Base-by-base conservation (phyloP, 495 filamentous ascomycete genomes). In the Penicillium cataractarum region DNA sequence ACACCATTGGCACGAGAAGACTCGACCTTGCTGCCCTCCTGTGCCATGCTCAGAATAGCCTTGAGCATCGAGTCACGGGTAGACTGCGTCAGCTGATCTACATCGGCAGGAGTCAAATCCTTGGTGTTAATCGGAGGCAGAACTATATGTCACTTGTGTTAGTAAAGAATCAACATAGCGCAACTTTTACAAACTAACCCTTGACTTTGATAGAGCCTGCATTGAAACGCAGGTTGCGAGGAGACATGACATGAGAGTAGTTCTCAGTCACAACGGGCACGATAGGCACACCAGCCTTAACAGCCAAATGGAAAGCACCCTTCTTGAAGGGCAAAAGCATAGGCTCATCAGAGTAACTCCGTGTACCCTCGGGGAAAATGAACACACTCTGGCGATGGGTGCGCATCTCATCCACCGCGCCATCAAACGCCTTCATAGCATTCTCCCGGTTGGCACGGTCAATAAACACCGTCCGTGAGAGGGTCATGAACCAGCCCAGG, bases 401-500 rank as follows among this genome's bases (percentile, higher is more conserved):
- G 54, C 81, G 85, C 77, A 99, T 98, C 72, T 92, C 88, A 29
- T 84, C 74, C 29, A 91, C 90, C 17, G 95, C 95, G 42, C 88
- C 84, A 57, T 89, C 85, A 81, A 99, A 97, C 3, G 92, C 93
- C 61, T 88, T 84, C 60, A 92, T 83, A n/a, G 95, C 92, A 46
- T 88, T 89, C 61, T 86, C 80, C 35, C 86, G 86, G 70, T 97
- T 96, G 52, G 84, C 82, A 66, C 95, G 89, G 71, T 99, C 92
- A 78, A 99, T 96, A 75, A 98, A 99, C 48, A 99, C 89, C 61
- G 91, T 91, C 54, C 92, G 91, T 42, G 87, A 91, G 22, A 98
- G 82, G 39, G 86, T 68, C 96, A 99, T 98, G 78, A 96, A 99
- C 94, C 92, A 97, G 55, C 95, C 95, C 46, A 99, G 80, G 72